phyloP scores from a whole-genome alignment of 1,284 basidiomycete genomes.

The Ganoderma meredithae region DNA sequence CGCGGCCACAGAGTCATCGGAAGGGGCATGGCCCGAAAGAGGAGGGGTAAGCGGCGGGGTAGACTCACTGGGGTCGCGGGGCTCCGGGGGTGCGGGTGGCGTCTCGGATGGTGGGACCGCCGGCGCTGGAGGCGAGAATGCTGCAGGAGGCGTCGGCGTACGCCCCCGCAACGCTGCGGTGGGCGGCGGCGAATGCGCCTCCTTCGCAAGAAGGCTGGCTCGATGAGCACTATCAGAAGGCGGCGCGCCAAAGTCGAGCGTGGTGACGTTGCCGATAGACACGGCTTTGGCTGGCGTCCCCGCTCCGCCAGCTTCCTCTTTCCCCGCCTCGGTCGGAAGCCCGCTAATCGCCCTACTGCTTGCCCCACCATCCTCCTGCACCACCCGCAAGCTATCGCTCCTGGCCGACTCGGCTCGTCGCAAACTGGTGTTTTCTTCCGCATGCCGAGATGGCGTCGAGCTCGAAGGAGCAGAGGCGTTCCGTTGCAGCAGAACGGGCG shows the following conservation, averaged over 20 bases:
- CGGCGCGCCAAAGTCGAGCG: background rate
- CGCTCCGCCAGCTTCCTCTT: background rate
- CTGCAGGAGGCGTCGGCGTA: slow-evolving; percentile 6
- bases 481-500: slow-evolving; percentile 9
- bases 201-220: background rate
- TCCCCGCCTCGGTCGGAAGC: background rate
- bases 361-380: background rate
- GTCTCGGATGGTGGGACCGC: background rate
- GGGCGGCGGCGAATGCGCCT: background rate
- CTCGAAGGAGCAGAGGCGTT: background rate
- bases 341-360: background rate
- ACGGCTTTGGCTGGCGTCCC: background rate
- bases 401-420: slow-evolving; percentile 4
- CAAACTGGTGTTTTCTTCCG: background rate
- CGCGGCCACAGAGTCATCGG: background rate
- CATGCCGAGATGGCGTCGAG: background rate
- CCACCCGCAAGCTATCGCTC: background rate
- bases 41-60: background rate
- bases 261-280: background rate
- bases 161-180: background rate
- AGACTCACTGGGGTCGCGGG: background rate
- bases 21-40: background rate
- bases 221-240: background rate
- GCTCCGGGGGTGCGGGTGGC: background rate
- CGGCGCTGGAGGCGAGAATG: slow-evolving; percentile 1